Percentiles rank a stretch among this genome's conserved stretches.
These are phyloP conservation scores for Calocybe gangraenosa DNA, from an alignment of 768 basidiomycete species.

Conservation along the genomic window DNA sequence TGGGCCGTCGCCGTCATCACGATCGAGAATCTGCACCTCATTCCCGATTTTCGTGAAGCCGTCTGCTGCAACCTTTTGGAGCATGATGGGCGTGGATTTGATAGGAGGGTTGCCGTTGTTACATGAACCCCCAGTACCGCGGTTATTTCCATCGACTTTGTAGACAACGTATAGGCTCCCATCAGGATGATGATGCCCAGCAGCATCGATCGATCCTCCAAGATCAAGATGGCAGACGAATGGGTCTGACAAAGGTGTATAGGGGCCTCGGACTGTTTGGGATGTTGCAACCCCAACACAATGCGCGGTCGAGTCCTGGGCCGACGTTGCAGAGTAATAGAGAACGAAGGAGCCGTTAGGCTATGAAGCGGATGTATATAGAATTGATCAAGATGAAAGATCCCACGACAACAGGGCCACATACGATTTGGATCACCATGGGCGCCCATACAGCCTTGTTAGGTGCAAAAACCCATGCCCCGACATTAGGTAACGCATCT, in stretches of 20 bases:
- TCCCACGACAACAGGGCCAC: background rate
- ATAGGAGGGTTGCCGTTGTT: conserved; percentile 14
- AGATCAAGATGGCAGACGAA: conserved; percentile 14
- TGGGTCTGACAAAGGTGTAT: conserved; percentile 3
- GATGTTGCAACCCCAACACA: conserved; percentile 15
- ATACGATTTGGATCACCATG: conserved; percentile 13
- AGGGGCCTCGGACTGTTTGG: conserved; percentile 5
- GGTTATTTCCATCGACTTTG: conserved; percentile 13
- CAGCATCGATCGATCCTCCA: conserved; percentile 11
- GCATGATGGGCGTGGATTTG: conserved; percentile 15
- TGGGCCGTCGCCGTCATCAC: conserved; percentile 13
- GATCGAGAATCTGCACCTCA: conserved; percentile 13
- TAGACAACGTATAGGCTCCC: conserved; percentile 15
- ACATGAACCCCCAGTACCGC: conserved; percentile 12
- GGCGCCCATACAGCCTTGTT: conserved; percentile 14
- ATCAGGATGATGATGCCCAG: conserved; percentile 13
- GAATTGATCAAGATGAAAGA: background rate
- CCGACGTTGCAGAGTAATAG: conserved; percentile 13
- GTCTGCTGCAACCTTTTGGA: conserved; percentile 13
- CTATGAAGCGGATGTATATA: too few relatives aligned
- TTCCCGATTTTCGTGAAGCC: conserved; percentile 13
- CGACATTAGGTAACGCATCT: conserved; percentile 11
- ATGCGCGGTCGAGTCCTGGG: conserved; percentile 9
- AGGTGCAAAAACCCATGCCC: conserved; percentile 11
- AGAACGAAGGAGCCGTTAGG: conserved; percentile 10